These are phyloP conservation scores for Syncephalastrum sp. DNA, from an alignment of 371 early-diverging fungal genomes.

Conservation along the genomic window DNA sequence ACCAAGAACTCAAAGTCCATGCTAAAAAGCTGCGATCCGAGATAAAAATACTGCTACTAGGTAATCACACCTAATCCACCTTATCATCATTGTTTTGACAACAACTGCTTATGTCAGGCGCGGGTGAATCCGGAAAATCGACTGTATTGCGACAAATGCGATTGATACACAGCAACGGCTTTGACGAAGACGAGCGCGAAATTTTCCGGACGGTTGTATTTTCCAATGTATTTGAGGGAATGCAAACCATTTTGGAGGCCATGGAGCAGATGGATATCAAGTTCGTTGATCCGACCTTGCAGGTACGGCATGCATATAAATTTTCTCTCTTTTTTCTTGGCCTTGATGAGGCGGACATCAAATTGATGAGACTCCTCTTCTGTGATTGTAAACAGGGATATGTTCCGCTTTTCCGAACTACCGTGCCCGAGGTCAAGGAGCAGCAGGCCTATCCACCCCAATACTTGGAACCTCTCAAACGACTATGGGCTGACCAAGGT, in stretches of 20 bases:
- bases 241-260: slow-evolving; percentile 81
- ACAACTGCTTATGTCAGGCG: slow-evolving; percentile 53
- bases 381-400: slow-evolving; percentile 62
- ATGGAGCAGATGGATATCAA: slow-evolving; percentile 57
- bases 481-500: slow-evolving; percentile 70
- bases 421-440: background rate
- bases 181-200: slow-evolving; percentile 71
- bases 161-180: slow-evolving; percentile 86
- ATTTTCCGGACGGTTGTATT: slow-evolving; percentile 81
- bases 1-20: slow-evolving; percentile 67
- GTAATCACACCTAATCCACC: slow-evolving; percentile 26
- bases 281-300: slow-evolving; percentile 43
- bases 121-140: slow-evolving; percentile 93
- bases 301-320: slow-evolving; percentile 6
- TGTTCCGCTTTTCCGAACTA: slow-evolving; percentile 36
- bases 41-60: slow-evolving; percentile 81
- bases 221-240: slow-evolving; percentile 78
- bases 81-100: background rate
- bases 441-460: slow-evolving; percentile 4
- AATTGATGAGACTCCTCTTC: slow-evolving; percentile 53
- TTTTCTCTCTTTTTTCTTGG: too few relatives aligned
- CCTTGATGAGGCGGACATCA: slow-evolving; percentile 66
- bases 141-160: slow-evolving; percentile 94
- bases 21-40: slow-evolving; percentile 61
- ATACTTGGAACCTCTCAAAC: slow-evolving; percentile 11